phyloP scores from a whole-genome alignment of 495 filamentous ascomycete species.

The Lindgomyces ingoldianus region DNA sequence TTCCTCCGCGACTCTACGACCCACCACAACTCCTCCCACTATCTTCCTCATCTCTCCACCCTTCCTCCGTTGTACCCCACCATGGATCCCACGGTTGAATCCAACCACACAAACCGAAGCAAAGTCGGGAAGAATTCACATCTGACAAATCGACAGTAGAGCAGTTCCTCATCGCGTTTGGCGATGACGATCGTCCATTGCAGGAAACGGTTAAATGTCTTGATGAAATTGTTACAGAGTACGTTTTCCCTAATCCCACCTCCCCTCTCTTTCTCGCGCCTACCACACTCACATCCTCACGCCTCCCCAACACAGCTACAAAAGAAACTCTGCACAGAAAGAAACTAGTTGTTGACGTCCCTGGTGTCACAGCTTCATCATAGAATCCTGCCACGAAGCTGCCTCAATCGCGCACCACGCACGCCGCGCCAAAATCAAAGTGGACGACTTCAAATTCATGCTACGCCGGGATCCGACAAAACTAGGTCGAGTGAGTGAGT shows the following conservation, averaged over 20 bases:
- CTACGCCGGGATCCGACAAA: constrained; percentile 80
- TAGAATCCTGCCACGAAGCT: constrained; percentile 87
- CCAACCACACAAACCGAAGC: constrained; percentile 13
- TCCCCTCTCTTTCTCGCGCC: background rate
- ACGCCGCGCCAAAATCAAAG: constrained; percentile 91
- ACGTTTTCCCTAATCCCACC: constrained; percentile 12
- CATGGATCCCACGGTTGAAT: background rate
- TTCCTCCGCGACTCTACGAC: too few species aligned
- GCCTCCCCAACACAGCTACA: too few species aligned
- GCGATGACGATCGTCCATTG: constrained; percentile 71
- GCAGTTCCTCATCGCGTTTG: constrained; percentile 81
- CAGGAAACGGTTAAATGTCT: constrained; percentile 81
- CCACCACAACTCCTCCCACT: background rate
- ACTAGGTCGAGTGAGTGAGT: constrained; percentile 85
- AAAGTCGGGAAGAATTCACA: background rate
- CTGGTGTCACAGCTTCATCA: constrained; percentile 56
- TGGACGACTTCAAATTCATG: constrained; percentile 95
- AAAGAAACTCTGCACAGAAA: too few species aligned
- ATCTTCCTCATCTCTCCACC: background rate
- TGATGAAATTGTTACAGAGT: constrained; percentile 89
- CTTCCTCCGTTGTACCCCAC: too few species aligned
- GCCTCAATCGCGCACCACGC: constrained; percentile 76
- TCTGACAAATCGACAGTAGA: constrained; percentile 56
- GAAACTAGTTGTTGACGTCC: too few species aligned
- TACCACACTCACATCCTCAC: background rate